Evolutionary conservation across 139 green algal species (phyloP).

Genomic region (Picochlorum sp.): DNA sequence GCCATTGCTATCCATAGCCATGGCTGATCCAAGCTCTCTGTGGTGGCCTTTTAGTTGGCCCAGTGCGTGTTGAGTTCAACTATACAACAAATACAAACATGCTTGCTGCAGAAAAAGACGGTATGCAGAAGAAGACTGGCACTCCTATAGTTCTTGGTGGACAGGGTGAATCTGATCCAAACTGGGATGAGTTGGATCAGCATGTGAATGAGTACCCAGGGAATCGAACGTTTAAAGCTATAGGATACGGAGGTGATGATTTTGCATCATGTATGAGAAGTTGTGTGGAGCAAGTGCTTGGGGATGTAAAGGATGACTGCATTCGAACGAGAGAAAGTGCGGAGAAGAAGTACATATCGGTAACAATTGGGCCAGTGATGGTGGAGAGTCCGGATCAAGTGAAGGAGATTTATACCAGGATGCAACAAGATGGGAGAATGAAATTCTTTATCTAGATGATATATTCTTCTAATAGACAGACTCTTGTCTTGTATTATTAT

Average conservation of each 20-base stretch:
- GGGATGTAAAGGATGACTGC: slow-evolving; percentile 17
- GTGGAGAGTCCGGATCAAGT: slow-evolving; percentile 31
- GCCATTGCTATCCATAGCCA: too few relatives aligned
- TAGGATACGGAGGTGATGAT: slow-evolving; percentile 24
- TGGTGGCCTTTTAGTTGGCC: too few relatives aligned
- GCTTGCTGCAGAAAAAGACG: too few relatives aligned
- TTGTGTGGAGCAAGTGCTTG: slow-evolving; percentile 30
- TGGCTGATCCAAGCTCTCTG: too few relatives aligned
- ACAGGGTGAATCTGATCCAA: slow-evolving; percentile 16
- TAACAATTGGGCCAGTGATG: slow-evolving; percentile 22
- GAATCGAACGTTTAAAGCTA: slow-evolving; percentile 33
- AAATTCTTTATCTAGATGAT: slow-evolving; percentile 13
- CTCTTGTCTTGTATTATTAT: not conserved
- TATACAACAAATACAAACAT: too few relatives aligned
- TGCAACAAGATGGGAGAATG: slow-evolving; percentile 6
- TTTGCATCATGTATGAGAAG: slow-evolving; percentile 22
- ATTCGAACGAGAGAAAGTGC: slow-evolving; percentile 7
- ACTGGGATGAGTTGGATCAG: slow-evolving; percentile 33
- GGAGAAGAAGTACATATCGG: slow-evolving; percentile 28
- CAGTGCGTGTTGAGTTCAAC: too few relatives aligned
- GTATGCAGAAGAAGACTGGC: too few relatives aligned
- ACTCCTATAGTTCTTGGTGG: slow-evolving; percentile 34
- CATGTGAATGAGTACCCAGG: slow-evolving; percentile 37
- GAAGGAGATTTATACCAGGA: slow-evolving; percentile 7
- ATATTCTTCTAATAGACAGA: not conserved